phyloP scores from a whole-genome alignment of 2,329 filamentous ascomycete species.

The Stemphylium vesicarium region DNA sequence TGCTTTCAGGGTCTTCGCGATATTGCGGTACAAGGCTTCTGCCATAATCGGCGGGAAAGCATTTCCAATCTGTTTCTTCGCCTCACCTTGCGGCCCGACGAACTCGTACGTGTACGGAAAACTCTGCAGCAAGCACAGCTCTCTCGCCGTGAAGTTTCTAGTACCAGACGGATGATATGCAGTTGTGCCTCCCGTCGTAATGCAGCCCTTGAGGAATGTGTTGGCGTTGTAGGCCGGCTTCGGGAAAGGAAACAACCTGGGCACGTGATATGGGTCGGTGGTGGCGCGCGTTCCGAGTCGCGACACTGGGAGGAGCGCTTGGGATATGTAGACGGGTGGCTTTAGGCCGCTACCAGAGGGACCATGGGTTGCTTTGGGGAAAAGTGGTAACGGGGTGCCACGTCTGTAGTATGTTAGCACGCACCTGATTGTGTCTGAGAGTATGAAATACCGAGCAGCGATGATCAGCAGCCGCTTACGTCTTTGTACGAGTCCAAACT shows the following conservation, averaged over 20 bases:
- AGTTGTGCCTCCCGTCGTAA: slow-evolving; percentile 27
- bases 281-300: neutral
- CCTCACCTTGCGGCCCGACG: slow-evolving; percentile 4
- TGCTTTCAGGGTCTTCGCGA: slow-evolving; percentile 26
- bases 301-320: slow-evolving; percentile 27
- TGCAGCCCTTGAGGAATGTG: neutral
- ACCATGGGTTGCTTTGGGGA: slow-evolving; percentile 37
- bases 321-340: slow-evolving; percentile 21
- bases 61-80: slow-evolving; percentile 31
- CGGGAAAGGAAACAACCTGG: neutral
- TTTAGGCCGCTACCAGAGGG: slow-evolving; percentile 27
- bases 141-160: slow-evolving; percentile 26
- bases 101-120: slow-evolving; percentile 24
- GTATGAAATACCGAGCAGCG: slow-evolving; percentile 27
- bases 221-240: neutral
- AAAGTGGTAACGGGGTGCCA: slow-evolving; percentile 36
- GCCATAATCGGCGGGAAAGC: slow-evolving; percentile 28
- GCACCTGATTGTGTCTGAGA: neutral
- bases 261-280: slow-evolving; percentile 30
- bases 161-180: slow-evolving; percentile 20
- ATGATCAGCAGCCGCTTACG: slow-evolving; percentile 38
- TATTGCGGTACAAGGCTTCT: slow-evolving; percentile 3
- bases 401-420: slow-evolving; percentile 21
- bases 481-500: slow-evolving; percentile 32
- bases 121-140: slow-evolving; percentile 24